Percentiles rank a stretch among this genome's conserved stretches.
Conservation (phyloP, 2,329 filamentous ascomycete genomes). For the Colletotrichum graminicola region DNA sequence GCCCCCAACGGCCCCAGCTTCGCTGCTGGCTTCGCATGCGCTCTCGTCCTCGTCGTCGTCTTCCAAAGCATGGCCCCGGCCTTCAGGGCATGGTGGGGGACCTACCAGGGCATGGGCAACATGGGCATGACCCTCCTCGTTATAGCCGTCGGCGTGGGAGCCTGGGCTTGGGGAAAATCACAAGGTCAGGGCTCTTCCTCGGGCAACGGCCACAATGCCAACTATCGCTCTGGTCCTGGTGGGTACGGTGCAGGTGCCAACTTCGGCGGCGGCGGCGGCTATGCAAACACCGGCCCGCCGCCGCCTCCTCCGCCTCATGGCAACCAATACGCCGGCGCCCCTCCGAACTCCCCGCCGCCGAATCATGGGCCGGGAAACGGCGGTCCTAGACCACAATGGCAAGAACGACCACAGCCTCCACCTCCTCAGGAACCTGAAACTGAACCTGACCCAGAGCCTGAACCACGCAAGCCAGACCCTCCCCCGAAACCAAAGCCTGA, state of each 20-base stretch:
- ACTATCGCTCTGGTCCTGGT: conserved; percentile 32
- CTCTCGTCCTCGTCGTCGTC: conserved; percentile 78
- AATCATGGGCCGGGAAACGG: conserved; percentile 48
- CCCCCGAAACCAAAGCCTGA: conserved; percentile 45
- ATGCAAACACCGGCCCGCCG: conserved; percentile 38
- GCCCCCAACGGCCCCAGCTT: conserved; percentile 91
- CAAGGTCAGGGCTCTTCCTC: conserved; percentile 50
- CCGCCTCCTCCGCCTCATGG: conserved; percentile 44
- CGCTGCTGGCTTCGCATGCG: conserved; percentile 84
- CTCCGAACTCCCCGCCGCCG: conserved; percentile 43
- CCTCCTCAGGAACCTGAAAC: conserved; percentile 43
- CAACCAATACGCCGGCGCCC: conserved; percentile 34
- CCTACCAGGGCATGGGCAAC: conserved; percentile 78
- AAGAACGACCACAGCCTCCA: conserved; percentile 47
- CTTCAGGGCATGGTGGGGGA: conserved; percentile 78
- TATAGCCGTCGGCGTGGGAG: conserved; percentile 78
- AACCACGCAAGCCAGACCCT: conserved; percentile 47
- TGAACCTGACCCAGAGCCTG: conserved; percentile 43
- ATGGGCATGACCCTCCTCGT: conserved; percentile 80
- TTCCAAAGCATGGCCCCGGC: conserved; percentile 80
- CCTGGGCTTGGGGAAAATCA: conserved; percentile 69
- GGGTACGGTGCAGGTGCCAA: conserved; percentile 41
- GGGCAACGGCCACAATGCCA: conserved; percentile 20
- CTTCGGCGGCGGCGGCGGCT: conserved; percentile 31
- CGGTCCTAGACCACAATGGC: conserved; percentile 55